phyloP scores from a whole-genome alignment of 805 yeast genomes.

The Candida incommunis region DNA sequence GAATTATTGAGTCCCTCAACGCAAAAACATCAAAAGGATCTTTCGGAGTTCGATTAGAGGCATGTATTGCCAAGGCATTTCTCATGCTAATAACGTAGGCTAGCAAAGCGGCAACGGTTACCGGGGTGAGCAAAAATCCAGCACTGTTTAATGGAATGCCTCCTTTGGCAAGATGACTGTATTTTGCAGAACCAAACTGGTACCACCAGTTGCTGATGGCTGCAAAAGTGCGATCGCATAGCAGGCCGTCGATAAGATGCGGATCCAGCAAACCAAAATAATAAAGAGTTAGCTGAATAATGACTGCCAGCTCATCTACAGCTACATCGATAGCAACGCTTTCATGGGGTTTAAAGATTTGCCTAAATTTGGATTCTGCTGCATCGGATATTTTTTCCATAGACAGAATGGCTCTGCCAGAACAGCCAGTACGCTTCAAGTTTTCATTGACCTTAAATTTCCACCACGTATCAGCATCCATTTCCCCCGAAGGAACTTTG shows the following conservation, averaged over 20 bases:
- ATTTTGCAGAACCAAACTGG: slow-evolving; percentile 35
- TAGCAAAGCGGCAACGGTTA: slow-evolving; percentile 63
- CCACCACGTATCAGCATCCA: slow-evolving; percentile 31
- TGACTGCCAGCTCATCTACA: slow-evolving; percentile 54
- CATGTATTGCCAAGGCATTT: slow-evolving; percentile 39
- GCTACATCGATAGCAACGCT: slow-evolving; percentile 48
- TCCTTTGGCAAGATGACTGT: neutral
- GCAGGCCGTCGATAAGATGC: slow-evolving; percentile 64
- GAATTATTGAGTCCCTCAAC: slow-evolving; percentile 52
- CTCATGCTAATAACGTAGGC: slow-evolving; percentile 62
- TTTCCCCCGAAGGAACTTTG: slow-evolving; percentile 34
- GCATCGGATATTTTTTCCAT: slow-evolving; percentile 51
- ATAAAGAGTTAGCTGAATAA: slow-evolving; percentile 62
- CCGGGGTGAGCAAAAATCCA: slow-evolving; percentile 22
- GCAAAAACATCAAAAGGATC: slow-evolving; percentile 72
- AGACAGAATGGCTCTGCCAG: slow-evolving; percentile 70
- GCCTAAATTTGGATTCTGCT: slow-evolving; percentile 66
- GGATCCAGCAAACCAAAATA: slow-evolving; percentile 66
- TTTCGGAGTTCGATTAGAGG: slow-evolving; percentile 46
- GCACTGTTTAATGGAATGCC: too few species aligned
- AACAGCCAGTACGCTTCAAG: slow-evolving; percentile 63
- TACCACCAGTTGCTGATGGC: slow-evolving; percentile 79
- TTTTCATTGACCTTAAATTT: slow-evolving; percentile 62
- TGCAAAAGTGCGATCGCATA: slow-evolving; percentile 62
- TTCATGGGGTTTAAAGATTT: slow-evolving; percentile 43